Evolutionary conservation across 2,329 filamentous ascomycete species (phyloP).

Genomic region (Trichoderma asperellum): DNA sequence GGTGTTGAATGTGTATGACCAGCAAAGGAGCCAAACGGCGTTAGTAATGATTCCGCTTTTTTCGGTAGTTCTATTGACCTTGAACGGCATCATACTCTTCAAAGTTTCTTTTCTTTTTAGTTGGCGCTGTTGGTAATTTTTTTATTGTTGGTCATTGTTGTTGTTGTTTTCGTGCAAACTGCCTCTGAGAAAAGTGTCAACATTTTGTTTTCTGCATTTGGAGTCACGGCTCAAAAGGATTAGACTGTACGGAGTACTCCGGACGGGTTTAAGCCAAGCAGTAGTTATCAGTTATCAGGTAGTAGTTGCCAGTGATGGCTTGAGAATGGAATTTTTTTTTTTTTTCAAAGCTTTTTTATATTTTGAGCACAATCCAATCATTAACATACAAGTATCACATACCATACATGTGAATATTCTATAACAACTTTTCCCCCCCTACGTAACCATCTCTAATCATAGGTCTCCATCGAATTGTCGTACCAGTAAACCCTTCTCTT

Average conservation of each 20-base stretch:
- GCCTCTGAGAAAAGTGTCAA: not conserved
- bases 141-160: not conserved
- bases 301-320: not conserved
- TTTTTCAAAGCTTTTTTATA: not conserved
- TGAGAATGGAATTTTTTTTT: not conserved
- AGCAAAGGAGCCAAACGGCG: conserved; percentile 4
- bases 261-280: conserved; percentile 4
- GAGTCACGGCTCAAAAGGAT: conserved; percentile 18
- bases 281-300: not conserved
- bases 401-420: conserved; percentile 8
- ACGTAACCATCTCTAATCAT: conserved; percentile 29
- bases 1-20: not conserved
- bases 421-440: not conserved
- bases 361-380: not conserved
- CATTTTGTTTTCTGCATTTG: conserved; percentile 1
- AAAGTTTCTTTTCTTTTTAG: not conserved
- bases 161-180: not conserved
- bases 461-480: conserved; percentile 70
- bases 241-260: conserved; percentile 23
- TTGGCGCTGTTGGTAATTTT: conserved; percentile 9
- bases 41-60: conserved; percentile 11
- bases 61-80: not conserved
- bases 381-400: not conserved
- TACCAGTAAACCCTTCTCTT: conserved; percentile 73
- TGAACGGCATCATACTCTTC: conserved; percentile 4